Conservation (phyloP, 2,329 filamentous ascomycete species). For the Scedosporium apiospermum region DNA sequence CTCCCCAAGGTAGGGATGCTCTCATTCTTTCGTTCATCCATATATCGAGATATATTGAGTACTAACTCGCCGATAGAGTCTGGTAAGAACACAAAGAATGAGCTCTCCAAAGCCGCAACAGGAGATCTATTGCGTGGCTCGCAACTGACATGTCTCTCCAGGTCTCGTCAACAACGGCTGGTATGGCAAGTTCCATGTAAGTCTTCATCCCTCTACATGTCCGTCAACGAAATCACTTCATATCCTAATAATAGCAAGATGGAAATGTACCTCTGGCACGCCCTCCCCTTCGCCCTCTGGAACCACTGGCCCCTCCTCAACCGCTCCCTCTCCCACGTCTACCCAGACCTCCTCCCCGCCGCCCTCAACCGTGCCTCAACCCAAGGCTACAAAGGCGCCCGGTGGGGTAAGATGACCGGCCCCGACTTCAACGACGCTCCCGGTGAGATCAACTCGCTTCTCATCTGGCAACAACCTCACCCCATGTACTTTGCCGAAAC, state of each 20-base stretch:
- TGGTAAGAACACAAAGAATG: not conserved
- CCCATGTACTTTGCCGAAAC: slow-evolving; percentile 50
- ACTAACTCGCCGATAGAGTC: slow-evolving; percentile 4
- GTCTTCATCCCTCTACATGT: not conserved
- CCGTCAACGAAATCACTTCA: not conserved
- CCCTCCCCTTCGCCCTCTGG: slow-evolving; percentile 40
- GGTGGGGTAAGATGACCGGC: slow-evolving; percentile 30
- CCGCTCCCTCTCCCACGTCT: slow-evolving; percentile 34
- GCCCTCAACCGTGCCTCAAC: slow-evolving; percentile 24
- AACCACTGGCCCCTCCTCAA: slow-evolving; percentile 32
- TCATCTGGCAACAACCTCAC: slow-evolving; percentile 56
- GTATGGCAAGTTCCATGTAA: slow-evolving; percentile 23
- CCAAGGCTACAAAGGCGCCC: slow-evolving; percentile 34
- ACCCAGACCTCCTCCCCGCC: slow-evolving; percentile 33
- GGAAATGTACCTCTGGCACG: slow-evolving; percentile 46
- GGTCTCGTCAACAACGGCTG: slow-evolving; percentile 36
- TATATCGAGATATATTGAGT: too few species aligned
- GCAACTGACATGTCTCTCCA: not conserved
- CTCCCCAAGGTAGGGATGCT: slow-evolving; percentile 3
- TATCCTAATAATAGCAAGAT: slow-evolving; percentile 18
- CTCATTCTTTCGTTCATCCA: not conserved
- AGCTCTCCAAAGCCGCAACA: not conserved
- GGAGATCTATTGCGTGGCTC: too few species aligned
- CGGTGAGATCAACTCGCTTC: slow-evolving; percentile 49
- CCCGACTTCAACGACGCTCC: slow-evolving; percentile 44